Percentiles rank a stretch among this genome's conserved stretches.
Conservation (phyloP, 2,329 filamentous ascomycete species). For the Calonectria naviculata region DNA sequence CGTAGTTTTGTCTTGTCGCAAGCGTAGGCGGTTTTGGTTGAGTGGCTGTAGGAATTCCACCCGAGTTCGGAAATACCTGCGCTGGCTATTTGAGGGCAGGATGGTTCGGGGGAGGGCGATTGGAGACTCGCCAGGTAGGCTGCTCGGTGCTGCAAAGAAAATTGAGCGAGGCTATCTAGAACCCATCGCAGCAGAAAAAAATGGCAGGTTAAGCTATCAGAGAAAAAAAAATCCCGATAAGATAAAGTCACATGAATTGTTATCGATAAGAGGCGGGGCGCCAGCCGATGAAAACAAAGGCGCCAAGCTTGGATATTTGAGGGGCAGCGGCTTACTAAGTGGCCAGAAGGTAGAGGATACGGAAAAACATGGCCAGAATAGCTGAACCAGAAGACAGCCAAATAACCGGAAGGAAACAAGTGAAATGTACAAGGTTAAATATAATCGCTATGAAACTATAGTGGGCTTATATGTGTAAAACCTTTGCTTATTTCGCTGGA, state of each 20-base stretch:
- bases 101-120: conserved; percentile 19
- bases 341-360: neutral
- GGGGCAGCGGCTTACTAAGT: neutral
- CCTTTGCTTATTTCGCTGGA: too few species aligned
- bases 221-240: conserved; percentile 45
- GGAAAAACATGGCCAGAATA: too few species aligned
- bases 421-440: too few species aligned
- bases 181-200: conserved; percentile 34
- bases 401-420: too few species aligned
- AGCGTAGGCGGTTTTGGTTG: conserved; percentile 6
- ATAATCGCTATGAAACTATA: too few species aligned
- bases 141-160: conserved; percentile 33
- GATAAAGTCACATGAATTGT: conserved; percentile 33
- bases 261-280: conserved; percentile 40
- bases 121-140: conserved; percentile 28
- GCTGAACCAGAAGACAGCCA: too few species aligned
- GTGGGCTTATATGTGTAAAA: too few species aligned
- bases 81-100: conserved; percentile 21
- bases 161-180: conserved; percentile 42
- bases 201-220: conserved; percentile 22
- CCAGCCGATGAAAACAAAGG: neutral
- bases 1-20: conserved; percentile 2
- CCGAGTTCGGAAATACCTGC: neutral
- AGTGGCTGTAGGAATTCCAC: neutral
- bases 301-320: conserved; percentile 23